Percentiles rank a stretch among this genome's conserved stretches.
These are phyloP conservation scores for Glycine tomentella DNA, from an alignment of 306 rosid genomes.

Conservation along the genomic window DNA sequence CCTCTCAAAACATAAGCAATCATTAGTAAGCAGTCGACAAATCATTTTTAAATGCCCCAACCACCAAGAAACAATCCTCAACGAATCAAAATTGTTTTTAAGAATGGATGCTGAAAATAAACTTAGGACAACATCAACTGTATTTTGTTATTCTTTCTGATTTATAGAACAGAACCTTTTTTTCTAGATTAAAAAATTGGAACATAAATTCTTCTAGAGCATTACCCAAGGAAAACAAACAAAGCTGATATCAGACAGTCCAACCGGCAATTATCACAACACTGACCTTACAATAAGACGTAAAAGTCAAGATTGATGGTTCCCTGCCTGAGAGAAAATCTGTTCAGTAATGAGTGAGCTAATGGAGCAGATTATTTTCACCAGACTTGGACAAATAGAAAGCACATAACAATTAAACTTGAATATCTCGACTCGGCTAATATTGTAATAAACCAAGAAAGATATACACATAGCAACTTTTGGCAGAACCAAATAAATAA, in stretches of 20 bases:
- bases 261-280: slow-evolving; percentile 58
- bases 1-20: slow-evolving; percentile 24
- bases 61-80: slow-evolving; percentile 29
- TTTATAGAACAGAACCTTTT: slow-evolving; percentile 30
- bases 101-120: slow-evolving; percentile 35
- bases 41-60: slow-evolving; percentile 13
- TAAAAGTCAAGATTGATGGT: slow-evolving; percentile 59
- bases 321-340: slow-evolving; percentile 64
- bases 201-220: slow-evolving; percentile 37
- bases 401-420: slow-evolving; percentile 54
- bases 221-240: slow-evolving; percentile 50
- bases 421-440: slow-evolving; percentile 40
- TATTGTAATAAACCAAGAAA: slow-evolving; percentile 40
- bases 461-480: slow-evolving; percentile 29
- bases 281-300: slow-evolving; percentile 61
- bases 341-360: slow-evolving; percentile 57
- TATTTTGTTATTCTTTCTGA: slow-evolving; percentile 32
- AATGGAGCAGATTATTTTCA: slow-evolving; percentile 55
- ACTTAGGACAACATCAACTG: slow-evolving; percentile 31
- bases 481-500: slow-evolving; percentile 39
- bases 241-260: slow-evolving; percentile 58
- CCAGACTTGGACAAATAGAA: slow-evolving; percentile 49
- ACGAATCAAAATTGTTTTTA: slow-evolving; percentile 8
- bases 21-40: slow-evolving; percentile 28
- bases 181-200: slow-evolving; percentile 19